Evolutionary conservation across 345 rosid genomes (phyloP), one percentile per base, ranked within the genome.

Genomic region (Eucalyptus pauciflora): DNA sequence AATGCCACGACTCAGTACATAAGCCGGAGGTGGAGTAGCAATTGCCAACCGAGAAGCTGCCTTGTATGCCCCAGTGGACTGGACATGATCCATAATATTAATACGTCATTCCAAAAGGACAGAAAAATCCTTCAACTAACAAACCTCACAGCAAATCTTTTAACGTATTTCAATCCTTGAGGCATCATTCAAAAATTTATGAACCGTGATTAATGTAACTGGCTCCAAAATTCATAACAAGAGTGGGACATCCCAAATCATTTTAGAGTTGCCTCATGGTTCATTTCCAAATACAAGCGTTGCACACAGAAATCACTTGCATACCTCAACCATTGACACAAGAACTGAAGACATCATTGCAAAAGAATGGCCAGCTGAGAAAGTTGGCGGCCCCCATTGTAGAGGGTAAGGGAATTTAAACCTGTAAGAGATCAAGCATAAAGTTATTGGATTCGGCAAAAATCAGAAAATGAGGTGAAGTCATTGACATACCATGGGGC

Each of bases 311-410:
- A 76, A 76, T 41, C 81, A 76, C 83, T 76, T 41, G 13, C 85
- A 6, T 41, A 98, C 99, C 99, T 98, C 99, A 62, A 96, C 94
- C 96, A 97, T 94, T 67, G 99, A 95, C 37, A 98, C 99, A 86
- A 98, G 96, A 89, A 96, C 97, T 24, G 99, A 96, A 89, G 98
- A 94, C 96, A 97, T 95, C 99, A 98, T 96, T 88, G 98, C 99
- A 90, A 98, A 96, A 50, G 96, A 93, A 92, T 98, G 99, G 69
- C 98, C 97, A 49, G 97, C 99, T 52, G 97, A 92, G 92, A 98
- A 98, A 56, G 97, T 97, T 24, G 99, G 99, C n/a, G 99, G 93
- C 2, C 99, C 99, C 99, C 99, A 98, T 83, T 98, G 99, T 45
- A 98, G 96, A 88, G 99, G 99, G 91, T 97, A 98, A 54, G 99